Evolutionary conservation across 2,329 filamentous ascomycete species (phyloP).

Genomic region (Elsinoe batatas): DNA sequence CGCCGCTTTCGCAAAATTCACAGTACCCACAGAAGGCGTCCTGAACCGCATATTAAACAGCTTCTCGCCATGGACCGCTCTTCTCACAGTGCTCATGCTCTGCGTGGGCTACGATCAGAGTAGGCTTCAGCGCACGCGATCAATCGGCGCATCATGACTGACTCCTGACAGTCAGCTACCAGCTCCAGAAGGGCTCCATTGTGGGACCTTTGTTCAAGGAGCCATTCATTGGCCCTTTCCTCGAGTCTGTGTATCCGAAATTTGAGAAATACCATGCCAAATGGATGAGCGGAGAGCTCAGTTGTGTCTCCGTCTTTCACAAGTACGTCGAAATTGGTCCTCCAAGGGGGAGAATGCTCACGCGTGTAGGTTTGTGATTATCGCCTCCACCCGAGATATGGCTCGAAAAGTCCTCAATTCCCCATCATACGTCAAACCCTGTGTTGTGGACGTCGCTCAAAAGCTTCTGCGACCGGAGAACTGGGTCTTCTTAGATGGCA

Average conservation of each 20-base stretch:
- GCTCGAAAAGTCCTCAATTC: slow-evolving; percentile 96
- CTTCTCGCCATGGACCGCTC: slow-evolving; percentile 54
- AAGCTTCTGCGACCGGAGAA: slow-evolving; percentile 88
- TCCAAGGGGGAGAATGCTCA: background rate
- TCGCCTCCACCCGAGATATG: slow-evolving; percentile 90
- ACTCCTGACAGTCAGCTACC: slow-evolving; percentile 34
- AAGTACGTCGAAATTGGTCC: slow-evolving; percentile 50
- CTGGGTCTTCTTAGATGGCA: slow-evolving; percentile 96
- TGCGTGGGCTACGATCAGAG: slow-evolving; percentile 82
- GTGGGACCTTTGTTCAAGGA: slow-evolving; percentile 39
- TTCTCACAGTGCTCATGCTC: slow-evolving; percentile 59
- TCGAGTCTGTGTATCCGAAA: slow-evolving; percentile 82
- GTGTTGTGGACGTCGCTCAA: slow-evolving; percentile 85
- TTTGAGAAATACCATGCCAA: slow-evolving; percentile 86
- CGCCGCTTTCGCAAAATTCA: slow-evolving; percentile 48
- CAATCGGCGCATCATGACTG: background rate
- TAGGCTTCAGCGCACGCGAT: slow-evolving; percentile 39
- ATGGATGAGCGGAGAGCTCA: slow-evolving; percentile 83
- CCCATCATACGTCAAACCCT: slow-evolving; percentile 83
- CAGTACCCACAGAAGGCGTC: slow-evolving; percentile 35
- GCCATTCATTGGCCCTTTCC: slow-evolving; percentile 72
- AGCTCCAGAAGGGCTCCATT: slow-evolving; percentile 37
- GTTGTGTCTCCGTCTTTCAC: slow-evolving; percentile 98
- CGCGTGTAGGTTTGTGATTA: slow-evolving; percentile 79
- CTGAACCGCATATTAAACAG: slow-evolving; percentile 49